Percentiles rank a stretch among this genome's conserved stretches.
phyloP scores from a whole-genome alignment of 2,329 filamentous ascomycete species.

The Teratosphaeria gauchensis region DNA sequence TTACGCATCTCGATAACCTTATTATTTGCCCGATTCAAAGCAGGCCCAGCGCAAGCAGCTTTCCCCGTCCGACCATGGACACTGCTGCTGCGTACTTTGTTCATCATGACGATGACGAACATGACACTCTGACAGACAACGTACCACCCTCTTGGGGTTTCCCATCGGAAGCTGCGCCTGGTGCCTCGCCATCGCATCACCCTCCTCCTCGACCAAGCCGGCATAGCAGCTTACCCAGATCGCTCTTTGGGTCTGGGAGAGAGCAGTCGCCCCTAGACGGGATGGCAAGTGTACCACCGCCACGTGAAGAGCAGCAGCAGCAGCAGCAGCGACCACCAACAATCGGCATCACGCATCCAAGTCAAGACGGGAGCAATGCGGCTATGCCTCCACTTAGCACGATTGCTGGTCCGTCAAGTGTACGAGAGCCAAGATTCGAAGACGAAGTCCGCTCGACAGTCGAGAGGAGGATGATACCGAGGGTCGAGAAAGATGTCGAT shows the following conservation, averaged over 20 bases:
- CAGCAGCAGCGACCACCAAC: neutral
- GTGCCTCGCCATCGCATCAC: neutral
- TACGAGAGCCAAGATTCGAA: slow-evolving; percentile 6
- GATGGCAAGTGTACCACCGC: neutral
- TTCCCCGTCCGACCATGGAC: neutral
- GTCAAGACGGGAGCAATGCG: slow-evolving; percentile 4
- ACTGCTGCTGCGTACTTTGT: neutral
- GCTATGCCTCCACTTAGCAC: slow-evolving; percentile 6
- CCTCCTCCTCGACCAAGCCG: slow-evolving; percentile 6
- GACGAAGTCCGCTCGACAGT: slow-evolving; percentile 14
- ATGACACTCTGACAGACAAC: neutral
- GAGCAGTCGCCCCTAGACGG: slow-evolving; percentile 7
- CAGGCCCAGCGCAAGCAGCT: neutral
- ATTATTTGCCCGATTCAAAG: neutral
- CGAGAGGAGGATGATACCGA: slow-evolving; percentile 26
- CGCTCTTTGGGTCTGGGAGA: slow-evolving; percentile 11
- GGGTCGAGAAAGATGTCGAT: slow-evolving; percentile 40
- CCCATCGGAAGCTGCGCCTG: slow-evolving; percentile 2
- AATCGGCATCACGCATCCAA: slow-evolving; percentile 3
- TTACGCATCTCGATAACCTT: neutral
- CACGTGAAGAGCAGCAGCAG: neutral
- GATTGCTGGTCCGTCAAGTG: slow-evolving; percentile 1
- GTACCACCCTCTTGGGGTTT: slow-evolving; percentile 5
- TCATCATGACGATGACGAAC: neutral
- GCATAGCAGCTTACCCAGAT: slow-evolving; percentile 13